Percentiles rank a stretch among this genome's conserved stretches.
Conservation (phyloP, 352 stramenopile species). For the Pythium dissimile region DNA sequence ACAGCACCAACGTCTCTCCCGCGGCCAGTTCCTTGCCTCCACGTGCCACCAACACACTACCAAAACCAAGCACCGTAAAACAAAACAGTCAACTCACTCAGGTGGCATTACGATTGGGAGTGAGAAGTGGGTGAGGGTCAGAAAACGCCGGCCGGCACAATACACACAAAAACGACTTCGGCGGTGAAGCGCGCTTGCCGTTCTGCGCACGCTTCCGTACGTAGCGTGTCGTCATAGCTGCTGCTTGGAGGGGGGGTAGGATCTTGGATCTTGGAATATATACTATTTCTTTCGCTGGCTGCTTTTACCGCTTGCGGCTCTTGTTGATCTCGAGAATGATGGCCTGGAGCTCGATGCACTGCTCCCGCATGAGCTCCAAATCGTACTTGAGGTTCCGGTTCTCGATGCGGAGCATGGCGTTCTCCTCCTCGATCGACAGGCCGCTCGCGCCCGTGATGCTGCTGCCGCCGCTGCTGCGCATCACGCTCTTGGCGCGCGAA, state of each 20-base stretch:
- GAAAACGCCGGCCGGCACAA: too few species aligned
- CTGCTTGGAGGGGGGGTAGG: too few species aligned
- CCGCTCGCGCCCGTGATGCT: slow-evolving; percentile 61
- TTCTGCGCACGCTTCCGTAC: too few species aligned
- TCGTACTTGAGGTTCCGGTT: slow-evolving; percentile 88
- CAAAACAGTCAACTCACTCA: too few species aligned
- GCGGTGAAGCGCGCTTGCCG: too few species aligned
- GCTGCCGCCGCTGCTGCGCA: slow-evolving; percentile 55
- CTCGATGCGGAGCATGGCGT: slow-evolving; percentile 84
- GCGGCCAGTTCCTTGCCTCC: too few species aligned
- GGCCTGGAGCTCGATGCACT: slow-evolving; percentile 84
- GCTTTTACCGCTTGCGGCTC: slow-evolving; percentile 76
- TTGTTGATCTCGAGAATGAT: slow-evolving; percentile 91
- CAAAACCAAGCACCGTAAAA: too few species aligned
- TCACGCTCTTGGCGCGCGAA: slow-evolving; percentile 63
- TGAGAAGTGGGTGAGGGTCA: too few species aligned
- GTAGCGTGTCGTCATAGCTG: neutral
- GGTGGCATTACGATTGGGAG: too few species aligned
- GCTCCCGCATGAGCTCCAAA: slow-evolving; percentile 84
- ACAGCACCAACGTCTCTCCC: too few species aligned
- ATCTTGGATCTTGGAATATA: slow-evolving; percentile 17
- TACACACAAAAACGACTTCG: too few species aligned
- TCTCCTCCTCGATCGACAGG: slow-evolving; percentile 80
- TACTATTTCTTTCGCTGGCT: slow-evolving; percentile 8
- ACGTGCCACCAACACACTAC: too few species aligned